Evolutionary conservation across 202 grass and related monocot genomes (phyloP).

Genomic region (Panicum hallii): DNA sequence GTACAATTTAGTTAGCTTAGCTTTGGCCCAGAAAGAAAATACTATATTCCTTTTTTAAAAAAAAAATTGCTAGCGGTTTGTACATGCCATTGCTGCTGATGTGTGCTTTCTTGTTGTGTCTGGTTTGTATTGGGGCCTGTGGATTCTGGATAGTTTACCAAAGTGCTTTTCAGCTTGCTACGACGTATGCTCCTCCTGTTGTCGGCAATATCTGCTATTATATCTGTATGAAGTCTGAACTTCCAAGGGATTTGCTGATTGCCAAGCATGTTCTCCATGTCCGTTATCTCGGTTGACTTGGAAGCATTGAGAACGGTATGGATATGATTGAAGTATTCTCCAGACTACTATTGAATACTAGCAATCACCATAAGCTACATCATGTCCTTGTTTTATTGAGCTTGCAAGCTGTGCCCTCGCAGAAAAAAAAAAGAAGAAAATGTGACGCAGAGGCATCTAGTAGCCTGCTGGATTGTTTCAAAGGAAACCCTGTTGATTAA

Average conservation of each 20-base stretch:
- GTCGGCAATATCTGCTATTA: neutral
- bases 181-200: neutral
- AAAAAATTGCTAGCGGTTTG: neutral
- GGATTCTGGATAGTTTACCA: neutral
- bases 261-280: neutral
- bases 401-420: neutral
- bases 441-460: neutral
- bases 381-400: conserved; percentile 24
- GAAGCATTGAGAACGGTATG: conserved; percentile 27
- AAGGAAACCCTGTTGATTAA: neutral
- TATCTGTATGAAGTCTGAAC: neutral
- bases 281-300: conserved; percentile 36
- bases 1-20: conserved; percentile 23
- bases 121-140: neutral
- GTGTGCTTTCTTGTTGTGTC: conserved; percentile 1
- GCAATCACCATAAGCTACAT: neutral
- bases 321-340: conserved; percentile 21
- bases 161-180: neutral
- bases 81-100: neutral
- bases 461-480: conserved; percentile 9
- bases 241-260: conserved; percentile 8
- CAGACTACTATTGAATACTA: neutral
- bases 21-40: conserved; percentile 4
- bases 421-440: neutral
- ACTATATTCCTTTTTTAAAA: neutral